Base-by-base conservation (phyloP, 2,329 filamentous ascomycete species). In the Tolypocladium endophyticum region DNA sequence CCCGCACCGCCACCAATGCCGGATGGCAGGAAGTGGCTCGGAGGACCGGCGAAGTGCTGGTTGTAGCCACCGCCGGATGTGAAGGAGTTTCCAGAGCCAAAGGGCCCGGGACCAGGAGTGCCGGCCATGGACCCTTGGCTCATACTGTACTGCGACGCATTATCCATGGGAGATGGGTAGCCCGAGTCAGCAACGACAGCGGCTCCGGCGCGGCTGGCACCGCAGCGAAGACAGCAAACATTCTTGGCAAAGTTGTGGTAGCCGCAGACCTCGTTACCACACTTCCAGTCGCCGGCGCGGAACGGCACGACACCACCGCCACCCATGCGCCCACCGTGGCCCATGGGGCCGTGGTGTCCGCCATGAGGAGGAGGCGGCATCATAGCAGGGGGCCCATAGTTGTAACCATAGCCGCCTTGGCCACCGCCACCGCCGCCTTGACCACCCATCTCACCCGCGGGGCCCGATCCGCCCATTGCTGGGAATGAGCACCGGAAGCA, bases 191-290 rank as follows among this genome's bases (percentile, higher is more conserved):
- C 93, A 60, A 97, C 91, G 57, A 99, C 90, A 20, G 93, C 92
- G 61, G 94, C 94, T 63, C 90, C 91, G 62, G 93, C 93, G 68
- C 94, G 90, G 73, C 92, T 95, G 58, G 93, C 94, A 73, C 94
- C 94, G 72, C 94, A 99, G 61, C 94, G 90, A 63, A 99, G 85
- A 75, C 94, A 99, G 76, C 91, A 96, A 60, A 97, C 93, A 69
- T 99, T 99, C 84, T 99, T 99, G 63, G 94, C 94, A 72, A 99
- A 99, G 79, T 99, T 99, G 80, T 99, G 94, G 75, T 99, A 99
- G 61, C 90, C 91, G 73, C 94, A 99, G 43, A 92, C 92, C 71
- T 99, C 94, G 65, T 94, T 94, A 60, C 94, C 94, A 71, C 94
- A 99, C 76, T 97, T 97, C 94, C 94, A 99, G 72, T 99, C 94